Base-by-base conservation (phyloP, 208 protist species). In the Trypanosoma melophagium region DNA sequence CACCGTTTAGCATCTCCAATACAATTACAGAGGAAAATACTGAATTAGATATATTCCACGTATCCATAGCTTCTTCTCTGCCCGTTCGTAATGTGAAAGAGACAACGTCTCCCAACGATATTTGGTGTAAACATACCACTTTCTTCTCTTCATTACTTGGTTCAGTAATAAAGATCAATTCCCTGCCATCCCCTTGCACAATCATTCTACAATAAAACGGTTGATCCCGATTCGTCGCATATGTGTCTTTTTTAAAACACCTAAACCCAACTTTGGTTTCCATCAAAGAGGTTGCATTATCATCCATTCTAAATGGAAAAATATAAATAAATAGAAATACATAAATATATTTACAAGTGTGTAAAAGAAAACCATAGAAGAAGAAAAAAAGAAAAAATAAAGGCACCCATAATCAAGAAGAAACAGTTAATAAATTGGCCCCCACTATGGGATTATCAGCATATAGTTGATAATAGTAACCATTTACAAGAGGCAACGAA, bases 91-190 rank as follows among this genome's bases (percentile, higher is more conserved):
- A 8, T 41, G 63, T 68, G 22, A 68, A 21, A 7, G 63, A 58
- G 22, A 28, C 52, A 38, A 68, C 35, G 4, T 68, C 41, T 47
- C 21, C 24, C 13, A 68, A 47, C 10, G 38, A 17, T 25, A 68
- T 42, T 22, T 49, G 59, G 7, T 52, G 38, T 40, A 31, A 4
- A 25, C 24, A 17, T 22, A 13, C 16, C 41, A 35, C 53, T 4
- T 58, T 40, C 9, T 40, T 40, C 7, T 58, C 17, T 22, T 16
- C 40, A n/a, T 38, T 13, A 35, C 5, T 35, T 5, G 28, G 28
- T 50, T 28, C 28, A 10, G 22, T 52, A 14, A 1, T 56, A 35
- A 68, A 50, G 4, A 38, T 19, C 22, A 68, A 22, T 3, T 52
- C 38, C 38, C 16, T 38, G 1, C 22, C n/a, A 1, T 53, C 19